These are phyloP conservation scores for Encephalitozoon romaleae DNA, from an alignment of 371 early-diverging fungal genomes.

Conservation along the genomic window DNA sequence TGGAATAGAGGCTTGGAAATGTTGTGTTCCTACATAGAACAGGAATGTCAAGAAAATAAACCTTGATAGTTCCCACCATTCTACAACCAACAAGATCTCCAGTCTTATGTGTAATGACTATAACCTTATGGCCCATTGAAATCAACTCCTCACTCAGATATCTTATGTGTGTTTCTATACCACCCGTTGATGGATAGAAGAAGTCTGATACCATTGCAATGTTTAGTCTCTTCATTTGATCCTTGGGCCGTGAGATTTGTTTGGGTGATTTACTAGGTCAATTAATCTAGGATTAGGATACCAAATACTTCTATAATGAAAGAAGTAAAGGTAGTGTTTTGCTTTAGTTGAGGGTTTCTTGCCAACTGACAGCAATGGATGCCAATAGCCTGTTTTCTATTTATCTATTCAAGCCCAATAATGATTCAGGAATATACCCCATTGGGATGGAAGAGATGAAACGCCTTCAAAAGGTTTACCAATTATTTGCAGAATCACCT, in stretches of 20 bases:
- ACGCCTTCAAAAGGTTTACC: conserved; percentile 25
- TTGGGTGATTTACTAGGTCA: neutral
- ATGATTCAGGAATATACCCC: neutral
- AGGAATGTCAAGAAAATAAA: conserved; percentile 81
- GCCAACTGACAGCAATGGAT: neutral
- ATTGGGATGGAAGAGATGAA: conserved; percentile 16
- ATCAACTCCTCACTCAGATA: conserved; percentile 77
- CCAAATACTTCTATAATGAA: neutral
- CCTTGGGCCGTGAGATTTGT: neutral
- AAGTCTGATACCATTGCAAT: conserved; percentile 69
- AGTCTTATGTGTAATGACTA: conserved; percentile 60
- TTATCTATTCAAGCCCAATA: neutral
- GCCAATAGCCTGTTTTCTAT: neutral
- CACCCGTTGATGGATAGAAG: conserved; percentile 91
- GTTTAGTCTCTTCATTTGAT: conserved; percentile 4
- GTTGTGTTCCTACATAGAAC: conserved; percentile 75
- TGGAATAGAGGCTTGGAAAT: conserved; percentile 80
- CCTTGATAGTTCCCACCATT: conserved; percentile 65
- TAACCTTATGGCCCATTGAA: conserved; percentile 78
- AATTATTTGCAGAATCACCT: conserved; percentile 24
- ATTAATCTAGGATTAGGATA: neutral
- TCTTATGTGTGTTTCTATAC: conserved; percentile 90
- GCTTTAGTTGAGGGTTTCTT: neutral
- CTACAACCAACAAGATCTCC: conserved; percentile 6
- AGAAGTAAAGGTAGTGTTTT: neutral